Evolutionary conservation across 192 early-diverging fungal genomes (phyloP).

Genomic region (Tieghemiomyces parasiticus): DNA sequence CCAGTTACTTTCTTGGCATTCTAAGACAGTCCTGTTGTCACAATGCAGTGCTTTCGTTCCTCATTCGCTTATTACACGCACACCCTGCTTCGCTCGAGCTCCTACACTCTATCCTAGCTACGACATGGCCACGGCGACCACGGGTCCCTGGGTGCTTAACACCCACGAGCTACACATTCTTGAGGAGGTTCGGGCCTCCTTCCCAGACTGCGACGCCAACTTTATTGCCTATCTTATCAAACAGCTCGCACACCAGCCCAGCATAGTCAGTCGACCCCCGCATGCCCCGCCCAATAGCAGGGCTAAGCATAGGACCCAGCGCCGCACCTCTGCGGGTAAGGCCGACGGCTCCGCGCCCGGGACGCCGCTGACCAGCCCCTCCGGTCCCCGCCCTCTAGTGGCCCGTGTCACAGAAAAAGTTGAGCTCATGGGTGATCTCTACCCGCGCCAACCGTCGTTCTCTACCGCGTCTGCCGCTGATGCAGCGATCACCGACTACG

Average conservation of each 20-base stretch:
- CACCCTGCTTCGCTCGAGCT: too few species aligned
- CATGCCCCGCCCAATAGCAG: too few species aligned
- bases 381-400: neutral
- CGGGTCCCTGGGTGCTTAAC: neutral
- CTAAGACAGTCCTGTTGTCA: too few species aligned
- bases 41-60: too few species aligned
- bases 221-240: conserved; percentile 6
- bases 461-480: neutral
- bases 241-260: neutral
- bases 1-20: too few species aligned
- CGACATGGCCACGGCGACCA: too few species aligned
- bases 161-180: neutral
- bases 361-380: too few species aligned
- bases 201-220: conserved; percentile 5
- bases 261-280: too few species aligned
- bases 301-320: too few species aligned
- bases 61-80: too few species aligned
- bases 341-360: neutral
- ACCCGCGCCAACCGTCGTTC: neutral
- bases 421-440: neutral
- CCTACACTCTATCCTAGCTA: too few species aligned
- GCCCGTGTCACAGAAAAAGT: neutral
- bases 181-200: neutral
- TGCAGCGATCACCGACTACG: neutral
- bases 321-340: too few species aligned